Evolutionary conservation across 139 green algal species (phyloP).

Genomic region (Ostreobium quekettii): DNA sequence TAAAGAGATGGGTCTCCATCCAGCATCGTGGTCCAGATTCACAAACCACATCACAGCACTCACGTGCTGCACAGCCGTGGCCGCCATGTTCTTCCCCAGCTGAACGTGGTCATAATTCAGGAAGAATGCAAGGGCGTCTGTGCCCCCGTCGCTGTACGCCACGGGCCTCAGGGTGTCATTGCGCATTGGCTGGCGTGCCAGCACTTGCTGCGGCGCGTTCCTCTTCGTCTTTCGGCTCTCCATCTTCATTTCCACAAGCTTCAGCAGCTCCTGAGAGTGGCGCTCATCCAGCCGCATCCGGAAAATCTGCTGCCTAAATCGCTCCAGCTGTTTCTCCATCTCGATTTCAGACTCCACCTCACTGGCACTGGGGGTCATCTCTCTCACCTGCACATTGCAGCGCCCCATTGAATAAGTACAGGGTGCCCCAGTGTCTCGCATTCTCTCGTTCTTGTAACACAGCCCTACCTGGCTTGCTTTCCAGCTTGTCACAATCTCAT

Average conservation of each 20-base stretch:
- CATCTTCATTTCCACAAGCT: slow-evolving; percentile 6
- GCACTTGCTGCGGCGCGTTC: not conserved
- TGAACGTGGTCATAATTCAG: slow-evolving; percentile 23
- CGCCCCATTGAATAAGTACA: too few relatives aligned
- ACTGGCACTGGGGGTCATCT: too few relatives aligned
- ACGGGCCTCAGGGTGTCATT: not conserved
- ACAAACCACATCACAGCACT: too few relatives aligned
- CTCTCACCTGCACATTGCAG: too few relatives aligned
- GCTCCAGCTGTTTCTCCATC: not conserved
- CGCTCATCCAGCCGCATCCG: not conserved
- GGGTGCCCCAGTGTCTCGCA: too few relatives aligned
- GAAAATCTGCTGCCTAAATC: not conserved
- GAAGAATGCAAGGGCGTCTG: slow-evolving; percentile 1
- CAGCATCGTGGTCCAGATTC: too few relatives aligned
- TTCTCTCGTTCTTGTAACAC: too few relatives aligned
- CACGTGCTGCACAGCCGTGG: slow-evolving; percentile 37
- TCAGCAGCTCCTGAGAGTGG: slow-evolving; percentile 2
- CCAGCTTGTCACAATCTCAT: too few relatives aligned
- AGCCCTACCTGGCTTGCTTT: too few relatives aligned
- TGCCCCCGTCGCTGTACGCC: slow-evolving; percentile 12
- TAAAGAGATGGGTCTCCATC: too few relatives aligned
- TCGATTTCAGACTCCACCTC: too few relatives aligned
- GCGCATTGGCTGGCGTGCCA: slow-evolving; percentile 10
- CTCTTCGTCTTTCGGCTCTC: slow-evolving; percentile 6
- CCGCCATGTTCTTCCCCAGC: slow-evolving; percentile 59